These are phyloP conservation scores for sweet orange (Citrus sinensis) DNA, from an alignment of 345 rosid species.

Conservation along the genomic window DVS_A1.0 CM039166.1:19176501-19177000, in stretches of 20 bases:
- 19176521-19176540: conserved; percentile 57
- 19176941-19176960: conserved; percentile 16
- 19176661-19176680: conserved; percentile 98
- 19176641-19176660: conserved; percentile 85
- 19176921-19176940: conserved; percentile 22
- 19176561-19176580: background rate
- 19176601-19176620: conserved; percentile 9
- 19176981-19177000: conserved; percentile 29
- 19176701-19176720: conserved; percentile 83
- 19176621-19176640: conserved; percentile 71
- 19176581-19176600: background rate
- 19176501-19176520: conserved; percentile 37
- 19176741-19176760: conserved; percentile 9
- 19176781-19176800: background rate
- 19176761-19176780: background rate
- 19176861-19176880: conserved; percentile 69
- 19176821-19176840: background rate
- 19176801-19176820: background rate
- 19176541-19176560: background rate
- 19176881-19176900: conserved; percentile 85
- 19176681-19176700: conserved; percentile 91
- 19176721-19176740: conserved; percentile 95
- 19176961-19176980: conserved; percentile 29
- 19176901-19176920: conserved; percentile 87
- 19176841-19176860: conserved; percentile 89